Conservation (phyloP, 2,329 filamentous ascomycete species). For the Madurella fahalii region DNA sequence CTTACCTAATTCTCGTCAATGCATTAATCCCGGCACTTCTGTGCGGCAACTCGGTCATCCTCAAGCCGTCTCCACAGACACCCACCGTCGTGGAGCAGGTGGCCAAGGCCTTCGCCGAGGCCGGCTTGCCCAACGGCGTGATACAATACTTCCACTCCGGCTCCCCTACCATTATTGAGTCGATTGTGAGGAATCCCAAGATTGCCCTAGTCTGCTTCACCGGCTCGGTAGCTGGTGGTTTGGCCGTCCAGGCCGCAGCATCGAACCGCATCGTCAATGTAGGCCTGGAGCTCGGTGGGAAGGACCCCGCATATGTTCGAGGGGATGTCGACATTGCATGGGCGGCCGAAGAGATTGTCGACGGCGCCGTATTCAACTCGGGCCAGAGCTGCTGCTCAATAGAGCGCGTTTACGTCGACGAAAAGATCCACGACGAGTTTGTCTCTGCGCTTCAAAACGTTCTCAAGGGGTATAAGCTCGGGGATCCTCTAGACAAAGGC, state of each 20-base stretch:
- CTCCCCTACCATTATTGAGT: slow-evolving; percentile 70
- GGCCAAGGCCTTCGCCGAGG: slow-evolving; percentile 68
- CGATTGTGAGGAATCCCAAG: slow-evolving; percentile 70
- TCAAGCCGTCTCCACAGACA: slow-evolving; percentile 94
- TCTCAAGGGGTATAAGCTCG: slow-evolving; percentile 75
- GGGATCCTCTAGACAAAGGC: slow-evolving; percentile 74
- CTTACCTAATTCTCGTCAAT: slow-evolving; percentile 90
- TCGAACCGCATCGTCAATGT: slow-evolving; percentile 80
- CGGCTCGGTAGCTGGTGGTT: slow-evolving; percentile 81
- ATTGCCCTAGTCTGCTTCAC: slow-evolving; percentile 88
- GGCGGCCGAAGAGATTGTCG: slow-evolving; percentile 92
- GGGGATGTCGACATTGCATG: slow-evolving; percentile 82
- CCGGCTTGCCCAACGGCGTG: slow-evolving; percentile 77
- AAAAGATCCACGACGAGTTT: slow-evolving; percentile 78
- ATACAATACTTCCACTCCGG: slow-evolving; percentile 92
- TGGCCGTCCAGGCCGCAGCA: slow-evolving; percentile 81
- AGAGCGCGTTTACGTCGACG: slow-evolving; percentile 87
- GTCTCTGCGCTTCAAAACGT: slow-evolving; percentile 75
- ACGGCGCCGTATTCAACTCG: slow-evolving; percentile 95
- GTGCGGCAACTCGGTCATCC: slow-evolving; percentile 82
- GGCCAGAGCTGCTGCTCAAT: slow-evolving; percentile 96
- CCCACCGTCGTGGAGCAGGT: slow-evolving; percentile 88
- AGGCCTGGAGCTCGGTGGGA: slow-evolving; percentile 87
- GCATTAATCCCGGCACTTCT: slow-evolving; percentile 88
- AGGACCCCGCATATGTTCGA: slow-evolving; percentile 88